These are phyloP conservation scores for Wallacemonas sp. DNA, from an alignment of 208 protist genomes.

Conservation along the genomic window DNA sequence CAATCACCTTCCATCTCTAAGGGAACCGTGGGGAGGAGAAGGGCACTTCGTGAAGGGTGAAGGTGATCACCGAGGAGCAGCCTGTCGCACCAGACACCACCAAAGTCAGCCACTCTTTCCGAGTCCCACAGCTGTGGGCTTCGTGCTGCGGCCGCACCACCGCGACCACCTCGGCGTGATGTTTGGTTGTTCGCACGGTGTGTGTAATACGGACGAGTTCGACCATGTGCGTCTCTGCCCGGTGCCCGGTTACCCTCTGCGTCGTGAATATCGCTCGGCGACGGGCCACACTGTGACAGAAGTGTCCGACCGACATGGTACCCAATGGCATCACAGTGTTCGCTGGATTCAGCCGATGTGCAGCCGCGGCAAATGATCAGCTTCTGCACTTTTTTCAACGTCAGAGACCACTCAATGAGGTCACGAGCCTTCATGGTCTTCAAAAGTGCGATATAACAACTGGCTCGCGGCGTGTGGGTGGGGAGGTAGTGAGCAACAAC, in stretches of 20 bases:
- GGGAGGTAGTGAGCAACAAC: background rate
- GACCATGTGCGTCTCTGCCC: slow-evolving; percentile 60
- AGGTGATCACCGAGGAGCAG: slow-evolving; percentile 68
- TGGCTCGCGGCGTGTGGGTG: no score
- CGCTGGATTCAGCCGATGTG: slow-evolving; percentile 1
- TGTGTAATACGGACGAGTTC: slow-evolving; percentile 35
- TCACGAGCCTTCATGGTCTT: slow-evolving; percentile 13
- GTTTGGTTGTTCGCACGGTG: slow-evolving; percentile 1
- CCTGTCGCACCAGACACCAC: slow-evolving; percentile 84
- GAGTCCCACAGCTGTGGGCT: slow-evolving; percentile 81
- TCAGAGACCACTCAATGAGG: slow-evolving; percentile 30
- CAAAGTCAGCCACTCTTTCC: slow-evolving; percentile 55
- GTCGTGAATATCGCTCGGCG: slow-evolving; percentile 76
- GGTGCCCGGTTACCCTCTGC: slow-evolving; percentile 46
- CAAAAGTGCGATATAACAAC: no score
- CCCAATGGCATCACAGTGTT: slow-evolving; percentile 40
- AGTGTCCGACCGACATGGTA: slow-evolving; percentile 44
- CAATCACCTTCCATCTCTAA: slow-evolving; percentile 46
- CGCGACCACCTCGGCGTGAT: no score
- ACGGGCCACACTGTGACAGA: slow-evolving; percentile 51
- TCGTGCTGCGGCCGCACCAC: slow-evolving; percentile 16
- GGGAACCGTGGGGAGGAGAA: slow-evolving; percentile 68
- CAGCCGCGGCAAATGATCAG: slow-evolving; percentile 67
- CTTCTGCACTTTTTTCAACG: slow-evolving; percentile 21
- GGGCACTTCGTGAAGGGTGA: slow-evolving; percentile 49